Evolutionary conservation across 2,329 filamentous ascomycete genomes (phyloP).

Genomic region (Monosporascus ibericus): DNA sequence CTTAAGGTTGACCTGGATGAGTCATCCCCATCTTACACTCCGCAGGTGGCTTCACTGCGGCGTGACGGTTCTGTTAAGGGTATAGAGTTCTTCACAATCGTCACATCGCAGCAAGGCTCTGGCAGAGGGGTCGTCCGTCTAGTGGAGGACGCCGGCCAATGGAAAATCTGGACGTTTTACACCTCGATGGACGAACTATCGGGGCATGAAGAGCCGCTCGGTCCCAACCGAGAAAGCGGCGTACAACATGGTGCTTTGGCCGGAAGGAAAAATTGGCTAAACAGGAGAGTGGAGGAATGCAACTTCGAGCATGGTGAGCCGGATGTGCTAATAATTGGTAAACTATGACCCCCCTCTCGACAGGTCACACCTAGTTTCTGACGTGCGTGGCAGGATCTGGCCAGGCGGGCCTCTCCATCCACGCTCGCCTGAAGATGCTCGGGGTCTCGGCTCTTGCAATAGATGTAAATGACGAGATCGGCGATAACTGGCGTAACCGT

Average conservation of each 20-base stretch:
- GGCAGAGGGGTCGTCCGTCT: constrained; percentile 47
- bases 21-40: constrained; percentile 32
- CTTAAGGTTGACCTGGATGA: constrained; percentile 33
- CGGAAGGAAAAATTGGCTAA: constrained; percentile 46
- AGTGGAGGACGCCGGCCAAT: constrained; percentile 31
- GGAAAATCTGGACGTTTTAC: constrained; percentile 52
- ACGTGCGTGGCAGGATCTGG: constrained; percentile 38
- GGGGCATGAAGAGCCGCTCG: constrained; percentile 36
- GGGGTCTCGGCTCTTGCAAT: constrained; percentile 45
- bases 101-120: constrained; percentile 38
- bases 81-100: constrained; percentile 42
- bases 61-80: constrained; percentile 36
- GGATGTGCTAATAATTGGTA: constrained; percentile 50
- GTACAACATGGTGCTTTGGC: constrained; percentile 40
- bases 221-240: constrained; percentile 37
- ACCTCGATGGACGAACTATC: constrained; percentile 41
- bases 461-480: constrained; percentile 44
- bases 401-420: constrained; percentile 46
- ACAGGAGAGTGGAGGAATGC: constrained; percentile 38
- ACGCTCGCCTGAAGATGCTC: constrained; percentile 50
- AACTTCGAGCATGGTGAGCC: constrained; percentile 44
- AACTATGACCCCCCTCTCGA: constrained; percentile 1
- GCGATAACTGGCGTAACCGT: constrained; percentile 55
- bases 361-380: constrained; percentile 3
- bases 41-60: constrained; percentile 36